Evolutionary conservation across 2,329 filamentous ascomycete species (phyloP).

Genomic region (Clarireedia homoeocarpa): DNA sequence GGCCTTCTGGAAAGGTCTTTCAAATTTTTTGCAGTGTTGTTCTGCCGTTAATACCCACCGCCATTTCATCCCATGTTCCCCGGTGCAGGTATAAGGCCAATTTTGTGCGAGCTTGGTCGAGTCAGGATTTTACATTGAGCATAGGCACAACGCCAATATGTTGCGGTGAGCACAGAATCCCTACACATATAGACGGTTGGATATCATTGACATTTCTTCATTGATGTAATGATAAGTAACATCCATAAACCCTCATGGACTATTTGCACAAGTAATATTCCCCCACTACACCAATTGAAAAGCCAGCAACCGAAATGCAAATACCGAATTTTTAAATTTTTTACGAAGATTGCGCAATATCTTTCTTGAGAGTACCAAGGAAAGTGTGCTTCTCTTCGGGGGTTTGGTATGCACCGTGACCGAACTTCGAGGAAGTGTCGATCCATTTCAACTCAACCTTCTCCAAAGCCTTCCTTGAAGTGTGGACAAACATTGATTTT

Average conservation of each 20-base stretch:
- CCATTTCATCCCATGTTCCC: no score
- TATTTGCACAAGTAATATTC: conserved; percentile 23
- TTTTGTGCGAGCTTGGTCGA: no score
- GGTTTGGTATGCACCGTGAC: conserved; percentile 99
- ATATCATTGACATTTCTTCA: conserved; percentile 21
- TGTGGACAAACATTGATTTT: conserved; percentile 98
- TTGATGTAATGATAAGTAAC: conserved; percentile 22
- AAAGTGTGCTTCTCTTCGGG: conserved; percentile 95
- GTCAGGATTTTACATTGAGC: no score
- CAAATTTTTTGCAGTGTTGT: no score
- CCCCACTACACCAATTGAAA: conserved; percentile 25
- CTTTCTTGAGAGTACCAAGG: conserved; percentile 98
- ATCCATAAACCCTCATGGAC: conserved; percentile 19
- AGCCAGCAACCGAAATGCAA: conserved; percentile 28
- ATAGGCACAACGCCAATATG: no score
- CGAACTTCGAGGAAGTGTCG: conserved; percentile 99
- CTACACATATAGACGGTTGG: background rate
- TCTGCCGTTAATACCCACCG: no score
- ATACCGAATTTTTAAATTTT: conserved; percentile 20
- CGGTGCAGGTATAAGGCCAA: no score
- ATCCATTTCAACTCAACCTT: conserved; percentile 99
- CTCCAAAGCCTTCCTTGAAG: conserved; percentile 89
- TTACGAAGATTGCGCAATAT: conserved; percentile 54
- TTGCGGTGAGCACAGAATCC: no score
- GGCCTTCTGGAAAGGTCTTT: no score